A percentile compares a stretch with the other conserved stretches of the same genome.
Conservation (phyloP, 169 alveolate species). For the Babesia ovis region DNA sequence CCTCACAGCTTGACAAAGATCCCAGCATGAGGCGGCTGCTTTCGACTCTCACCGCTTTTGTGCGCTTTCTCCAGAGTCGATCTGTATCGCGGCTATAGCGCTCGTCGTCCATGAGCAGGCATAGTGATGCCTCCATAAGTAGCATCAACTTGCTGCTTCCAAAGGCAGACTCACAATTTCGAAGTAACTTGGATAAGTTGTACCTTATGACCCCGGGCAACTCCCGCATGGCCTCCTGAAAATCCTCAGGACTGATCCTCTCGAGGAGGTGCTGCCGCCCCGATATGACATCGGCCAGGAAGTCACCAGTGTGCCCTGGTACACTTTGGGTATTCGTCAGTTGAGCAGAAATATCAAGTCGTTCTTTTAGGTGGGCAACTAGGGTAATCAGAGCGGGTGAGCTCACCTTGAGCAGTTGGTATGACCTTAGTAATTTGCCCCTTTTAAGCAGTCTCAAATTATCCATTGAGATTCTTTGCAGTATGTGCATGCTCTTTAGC, state of each 20-base stretch:
- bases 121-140: conserved; percentile 37
- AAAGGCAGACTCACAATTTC: conserved; percentile 35
- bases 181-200: conserved; percentile 28
- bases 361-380: conserved; percentile 6
- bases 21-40: conserved; percentile 5
- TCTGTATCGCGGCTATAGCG: background rate
- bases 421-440: conserved; percentile 39
- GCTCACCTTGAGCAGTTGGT: conserved; percentile 27
- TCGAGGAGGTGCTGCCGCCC: background rate
- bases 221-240: conserved; percentile 18
- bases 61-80: conserved; percentile 2
- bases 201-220: conserved; percentile 13
- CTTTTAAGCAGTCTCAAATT: conserved; percentile 50
- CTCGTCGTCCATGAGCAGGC: conserved; percentile 24
- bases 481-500: background rate
- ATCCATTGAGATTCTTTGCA: conserved; percentile 33
- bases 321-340: background rate
- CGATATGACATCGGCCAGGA: background rate
- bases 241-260: background rate
- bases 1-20: background rate
- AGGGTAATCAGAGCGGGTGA: conserved; percentile 25
- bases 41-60: conserved; percentile 4
- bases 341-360: background rate
- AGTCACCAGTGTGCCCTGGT: background rate
- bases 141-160: conserved; percentile 29